These are phyloP conservation scores for Podospora tetraspora DNA, from an alignment of 495 filamentous ascomycete species.

Conservation along the genomic window DNA sequence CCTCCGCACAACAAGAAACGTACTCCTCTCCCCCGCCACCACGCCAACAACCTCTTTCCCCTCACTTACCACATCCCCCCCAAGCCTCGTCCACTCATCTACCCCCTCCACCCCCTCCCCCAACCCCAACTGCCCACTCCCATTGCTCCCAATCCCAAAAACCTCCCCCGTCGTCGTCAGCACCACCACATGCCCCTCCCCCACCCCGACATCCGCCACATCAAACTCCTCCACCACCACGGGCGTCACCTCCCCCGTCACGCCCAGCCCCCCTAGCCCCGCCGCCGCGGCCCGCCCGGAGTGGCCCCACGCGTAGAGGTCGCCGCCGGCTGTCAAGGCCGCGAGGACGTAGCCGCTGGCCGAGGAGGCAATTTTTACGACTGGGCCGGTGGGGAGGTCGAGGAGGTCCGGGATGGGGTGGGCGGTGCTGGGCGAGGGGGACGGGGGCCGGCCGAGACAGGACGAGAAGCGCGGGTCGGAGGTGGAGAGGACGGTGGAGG, in stretches of 20 bases:
- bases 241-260: constrained; percentile 29
- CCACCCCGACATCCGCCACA: constrained; percentile 54
- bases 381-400: constrained; percentile 45
- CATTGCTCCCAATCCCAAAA: constrained; percentile 51
- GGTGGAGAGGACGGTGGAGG: constrained; percentile 53
- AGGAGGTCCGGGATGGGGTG: constrained; percentile 46
- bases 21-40: constrained; percentile 42
- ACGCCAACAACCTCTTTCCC: constrained; percentile 33
- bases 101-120: constrained; percentile 16
- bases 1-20: constrained; percentile 43
- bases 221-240: constrained; percentile 36
- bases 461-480: constrained; percentile 52
- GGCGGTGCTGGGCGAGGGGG: background rate
- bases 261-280: constrained; percentile 11
- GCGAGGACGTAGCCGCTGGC: constrained; percentile 50
- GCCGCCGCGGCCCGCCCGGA: constrained; percentile 5
- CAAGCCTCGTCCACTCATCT: constrained; percentile 32
- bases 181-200: constrained; percentile 52
- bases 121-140: constrained; percentile 57
- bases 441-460: constrained; percentile 43
- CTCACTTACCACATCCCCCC: constrained; percentile 18
- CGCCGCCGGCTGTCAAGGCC: constrained; percentile 51
- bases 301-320: constrained; percentile 62
- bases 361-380: constrained; percentile 46
- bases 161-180: constrained; percentile 47